Evolutionary conservation across 2,329 filamentous ascomycete genomes (phyloP), one percentile per base, ranked within the genome.

Genomic region (Drechslerella dactyloides): DNA sequence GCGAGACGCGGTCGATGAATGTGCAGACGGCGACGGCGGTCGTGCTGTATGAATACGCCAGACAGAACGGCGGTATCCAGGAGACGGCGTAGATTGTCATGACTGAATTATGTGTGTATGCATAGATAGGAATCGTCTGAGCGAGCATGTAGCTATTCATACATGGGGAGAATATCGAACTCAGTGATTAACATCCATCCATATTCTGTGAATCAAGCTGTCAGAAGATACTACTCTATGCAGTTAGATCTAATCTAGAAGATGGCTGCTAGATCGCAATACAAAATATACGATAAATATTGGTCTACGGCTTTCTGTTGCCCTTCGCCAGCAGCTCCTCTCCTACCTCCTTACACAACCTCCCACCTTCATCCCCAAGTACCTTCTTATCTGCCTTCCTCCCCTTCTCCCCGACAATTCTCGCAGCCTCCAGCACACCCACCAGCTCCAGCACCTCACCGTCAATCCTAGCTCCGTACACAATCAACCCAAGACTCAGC

Each of bases 361-460:
- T 68, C 19, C 62, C 69, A 8, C 80, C 78, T 89, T 84, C 11
- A 83, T 80, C 0, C 84, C 82, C 74, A 90, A 88, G 0, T 54
- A 69, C 17, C 40, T 64, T 65, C 46, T 69, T 64, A 11, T 65
- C 61, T 5, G 66, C 60, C 3, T 78, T 76, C 60, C 82, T 81
- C 69, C 83, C 83, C 79, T 89, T 91, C 0, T 77, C 81, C 37
- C 83, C 66, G 0, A 96, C 82, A 0, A 85, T 87, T 1, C 85
- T 85, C 33, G 84, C 82, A 0, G 91, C 90, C 78, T 93, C 91
- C 83, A 97, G 85, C 0, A 87, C 88, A 63, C 85, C 85, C 74
- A 92, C 84, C n/a, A 96, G 80, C 78, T 96, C 91, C 10, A 87
- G 82, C n/a, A 97, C 78, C 75, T 93, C 90, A 0, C 92, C 90